Conservation (phyloP, 2,329 filamentous ascomycete genomes). For the Sarocladiaceae sp. region DNA sequence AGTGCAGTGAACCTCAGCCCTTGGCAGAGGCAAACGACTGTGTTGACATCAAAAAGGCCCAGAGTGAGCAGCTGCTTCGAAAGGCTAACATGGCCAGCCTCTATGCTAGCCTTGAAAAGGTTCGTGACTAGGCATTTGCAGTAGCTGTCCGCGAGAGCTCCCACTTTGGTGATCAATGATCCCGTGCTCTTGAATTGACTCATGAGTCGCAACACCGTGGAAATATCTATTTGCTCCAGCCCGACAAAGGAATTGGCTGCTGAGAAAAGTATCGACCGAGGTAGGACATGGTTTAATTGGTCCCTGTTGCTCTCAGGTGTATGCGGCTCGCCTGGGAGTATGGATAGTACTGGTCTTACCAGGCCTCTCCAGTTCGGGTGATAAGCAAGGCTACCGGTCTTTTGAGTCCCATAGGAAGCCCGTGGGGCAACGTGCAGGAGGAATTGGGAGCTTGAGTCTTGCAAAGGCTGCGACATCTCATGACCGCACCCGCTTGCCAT, state of each 20-base stretch:
- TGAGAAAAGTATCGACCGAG: not conserved
- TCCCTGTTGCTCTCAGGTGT: not conserved
- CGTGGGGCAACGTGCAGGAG: not conserved
- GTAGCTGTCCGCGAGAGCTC: not conserved
- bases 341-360: not conserved
- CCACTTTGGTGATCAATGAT: not conserved
- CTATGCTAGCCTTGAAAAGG: not conserved
- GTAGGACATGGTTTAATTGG: not conserved
- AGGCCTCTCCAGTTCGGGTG: not conserved
- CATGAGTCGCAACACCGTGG: not conserved
- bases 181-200: not conserved
- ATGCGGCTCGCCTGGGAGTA: not conserved
- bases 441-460: not conserved
- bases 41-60: not conserved
- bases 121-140: not conserved
- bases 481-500: not conserved
- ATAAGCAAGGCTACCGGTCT: not conserved
- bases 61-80: not conserved
- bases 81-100: not conserved
- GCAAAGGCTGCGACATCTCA: not conserved
- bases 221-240: not conserved
- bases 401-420: not conserved
- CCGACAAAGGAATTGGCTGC: not conserved
- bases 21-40: not conserved
- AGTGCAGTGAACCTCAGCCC: not conserved